Evolutionary conservation across 768 basidiomycete species (phyloP), one percentile per base, ranked within the genome.

Genomic region (Krasilnikovozyma curviuscula): DNA sequence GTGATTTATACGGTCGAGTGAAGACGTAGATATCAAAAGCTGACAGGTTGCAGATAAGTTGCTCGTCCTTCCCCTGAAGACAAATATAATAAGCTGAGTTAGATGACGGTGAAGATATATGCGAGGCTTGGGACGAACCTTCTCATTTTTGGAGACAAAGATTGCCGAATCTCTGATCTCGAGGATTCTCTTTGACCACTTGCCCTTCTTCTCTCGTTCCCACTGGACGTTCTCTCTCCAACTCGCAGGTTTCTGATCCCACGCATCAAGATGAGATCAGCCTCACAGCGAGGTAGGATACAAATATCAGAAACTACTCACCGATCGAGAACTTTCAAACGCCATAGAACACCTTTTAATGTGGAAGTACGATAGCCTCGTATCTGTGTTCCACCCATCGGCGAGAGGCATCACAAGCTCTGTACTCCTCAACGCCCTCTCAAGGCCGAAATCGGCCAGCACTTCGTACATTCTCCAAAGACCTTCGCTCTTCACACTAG

Each of bases 381-480:
- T 81, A 54, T 82, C 76, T 60, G 77, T 77, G 63, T 86, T 79
- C 89, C 91, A 98, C 3, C 84, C 81, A 18, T 76, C 74, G 54
- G 79, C 74, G 27, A 95, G 72, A 49, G 83, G 80, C 7, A 72
- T 66, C 1, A 93, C 61, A n/a, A 78, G 66, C 61, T 98, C 91
- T n/a, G 58, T 78, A 98, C 61, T 76, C 77, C 93, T 69, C 30
- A 97, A 69, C 14, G 88, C 88, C 1, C 91, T 79, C 64, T 98
- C 88, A 77, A 89, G 81, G 50, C 86, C 88, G 59, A 88, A 80
- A 59, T 88, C 83, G 54, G 83, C 80, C 29, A 82, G 82, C 25
- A 89, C 64, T 66, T 97, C 91, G 62, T 74, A 89, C 25, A 97
- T 62, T 72, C 88, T 85, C 83, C 84, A 93, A n/a, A n/a, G n/a